Base-by-base conservation (phyloP, 2,329 filamentous ascomycete species). In the Thielaviopsis punctulata region DNA sequence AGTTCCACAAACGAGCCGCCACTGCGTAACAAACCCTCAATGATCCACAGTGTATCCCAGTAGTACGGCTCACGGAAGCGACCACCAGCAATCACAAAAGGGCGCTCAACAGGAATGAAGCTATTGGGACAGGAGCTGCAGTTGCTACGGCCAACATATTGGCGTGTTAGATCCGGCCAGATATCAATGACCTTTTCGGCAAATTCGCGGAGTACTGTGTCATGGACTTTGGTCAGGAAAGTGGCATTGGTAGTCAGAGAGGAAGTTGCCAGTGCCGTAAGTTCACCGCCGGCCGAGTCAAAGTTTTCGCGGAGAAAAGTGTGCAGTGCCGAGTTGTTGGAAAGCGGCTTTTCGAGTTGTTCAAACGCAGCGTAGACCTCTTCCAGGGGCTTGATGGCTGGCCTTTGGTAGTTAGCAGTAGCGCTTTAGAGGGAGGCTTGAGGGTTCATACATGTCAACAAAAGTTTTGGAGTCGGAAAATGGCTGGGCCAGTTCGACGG, bases 51-150 rank as follows among this genome's bases (percentile, higher is more conserved):
- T 27, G 77, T 79, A 62, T 84, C 79, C 80, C 80, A 84, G 62
- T 84, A 84, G 61, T 84, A 84, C 1, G 77, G 73, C 63, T 84
- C 80, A 30, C 80, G 70, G 68, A 84, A 84, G 25, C 80, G 76
- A n/a, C 80, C 80, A 12, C 80, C 80, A 3, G 80, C 79, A 15
- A 84, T 73, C n/a, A 84, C 78, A 59, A 84, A 84, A 2, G 78
- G 80, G 53, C 77, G 74, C 59, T 80, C 81, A 55, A 84, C 61
- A 6, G 79, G 76, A 52, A 84, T 76, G 63, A 80, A 83, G 61
- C 79, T 82, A 58, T 73, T 72, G 30, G 78, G 77, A 56, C 79
- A 84, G 30, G 70, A 70, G 8, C 69, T 66, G 66, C 79, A 83
- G 58, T 72, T 73, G 19, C 61, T 60, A n/a, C 67, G 62, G 51